These are phyloP conservation scores for Pythium rhizo-oryzae DNA, from an alignment of 352 stramenopile genomes.

Conservation along the genomic window DNA sequence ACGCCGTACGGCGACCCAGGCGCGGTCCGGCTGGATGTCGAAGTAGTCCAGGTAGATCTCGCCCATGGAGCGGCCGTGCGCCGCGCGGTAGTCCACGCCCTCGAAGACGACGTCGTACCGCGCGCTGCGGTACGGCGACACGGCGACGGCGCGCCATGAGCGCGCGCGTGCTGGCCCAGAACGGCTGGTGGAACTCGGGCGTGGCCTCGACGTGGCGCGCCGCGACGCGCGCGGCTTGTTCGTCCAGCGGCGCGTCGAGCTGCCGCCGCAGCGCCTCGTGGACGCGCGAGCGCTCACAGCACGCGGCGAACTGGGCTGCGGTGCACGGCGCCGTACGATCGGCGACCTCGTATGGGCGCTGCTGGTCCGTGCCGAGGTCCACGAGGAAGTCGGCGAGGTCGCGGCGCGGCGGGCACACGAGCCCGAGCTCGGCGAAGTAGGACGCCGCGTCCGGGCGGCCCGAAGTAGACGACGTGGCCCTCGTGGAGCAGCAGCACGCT, in stretches of 20 bases:
- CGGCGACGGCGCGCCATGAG: slow-evolving; percentile 41
- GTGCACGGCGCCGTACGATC: too few relatives aligned
- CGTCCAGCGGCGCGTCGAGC: too few relatives aligned
- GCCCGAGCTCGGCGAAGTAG: slow-evolving; percentile 86
- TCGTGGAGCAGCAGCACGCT: slow-evolving; percentile 92
- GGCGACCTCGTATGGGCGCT: slow-evolving; percentile 8
- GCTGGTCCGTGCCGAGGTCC: slow-evolving; percentile 48
- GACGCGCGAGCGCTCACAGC: too few relatives aligned
- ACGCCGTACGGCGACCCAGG: slow-evolving; percentile 35
- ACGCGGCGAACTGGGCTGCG: too few relatives aligned
- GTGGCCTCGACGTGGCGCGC: slow-evolving; percentile 45
- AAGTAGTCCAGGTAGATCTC: slow-evolving; percentile 33
- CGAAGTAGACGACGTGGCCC: slow-evolving; percentile 84
- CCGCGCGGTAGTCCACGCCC: slow-evolving; percentile 28
- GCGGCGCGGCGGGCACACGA: slow-evolving; percentile 50
- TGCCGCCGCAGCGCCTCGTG: too few relatives aligned
- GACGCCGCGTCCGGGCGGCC: slow-evolving; percentile 50
- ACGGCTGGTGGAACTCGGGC: slow-evolving; percentile 23
- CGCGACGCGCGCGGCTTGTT: too few relatives aligned
- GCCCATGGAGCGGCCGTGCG: slow-evolving; percentile 27
- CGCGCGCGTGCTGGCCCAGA: slow-evolving; percentile 19
- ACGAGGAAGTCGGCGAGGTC: slow-evolving; percentile 94
- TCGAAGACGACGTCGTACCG: slow-evolving; percentile 29
- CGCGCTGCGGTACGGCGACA: slow-evolving; percentile 26
- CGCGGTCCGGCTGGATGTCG: slow-evolving; percentile 24